Evolutionary conservation across 352 stramenopile genomes (phyloP), one percentile per base, ranked within the genome.

Genomic region (Globisporangium acanthophoron): DNA sequence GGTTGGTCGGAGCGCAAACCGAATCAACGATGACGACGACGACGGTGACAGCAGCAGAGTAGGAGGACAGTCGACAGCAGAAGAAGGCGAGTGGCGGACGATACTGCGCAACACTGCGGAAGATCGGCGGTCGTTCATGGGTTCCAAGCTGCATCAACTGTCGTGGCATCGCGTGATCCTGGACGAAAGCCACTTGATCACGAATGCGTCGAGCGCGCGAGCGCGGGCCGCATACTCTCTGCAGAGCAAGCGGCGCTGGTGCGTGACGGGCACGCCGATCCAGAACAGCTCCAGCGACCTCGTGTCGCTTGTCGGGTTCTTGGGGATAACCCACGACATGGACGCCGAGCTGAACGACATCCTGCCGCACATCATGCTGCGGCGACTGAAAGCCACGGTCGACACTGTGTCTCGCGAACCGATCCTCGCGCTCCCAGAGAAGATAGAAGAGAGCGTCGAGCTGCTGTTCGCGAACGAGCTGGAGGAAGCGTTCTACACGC

Each of bases 181-280:
- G 35, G 88, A 97, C 60, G 88, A 97, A 62, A 92, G 82, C 35
- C 88, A 96, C 60, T 70, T 92, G 29, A 96, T 97, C 60, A 85
- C 88, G 33, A 97, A 96, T 15, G 70, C 78, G n/a, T 84, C 69
- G 13, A 87, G 78, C 20, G 84, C 77, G 31, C 76, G 81, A 49
- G 74, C 84, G 0, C 74, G 74, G 24, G 79, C 80, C 24, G 76
- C 79, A 1, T 80, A 76, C 27, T 64, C 74, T 1, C 73, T 98
- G 21, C 71, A 84, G 13, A 88, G 87, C 37, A 76, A 78, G 56
- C 72, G 81, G 3, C 85, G 88, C 7, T 94, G 92, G 71, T 96
- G 87, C 58, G 73, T 97, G 7, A 97, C 91, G 3, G 90, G 90
- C 12, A 97, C 89, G 16, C 88, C 90, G 0, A 91, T 97, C 50